Evolutionary conservation across 176 grass and related monocot species (phyloP), one percentile per base, ranked within the genome.

Genomic region (Phyllostachys edulis): DNA sequence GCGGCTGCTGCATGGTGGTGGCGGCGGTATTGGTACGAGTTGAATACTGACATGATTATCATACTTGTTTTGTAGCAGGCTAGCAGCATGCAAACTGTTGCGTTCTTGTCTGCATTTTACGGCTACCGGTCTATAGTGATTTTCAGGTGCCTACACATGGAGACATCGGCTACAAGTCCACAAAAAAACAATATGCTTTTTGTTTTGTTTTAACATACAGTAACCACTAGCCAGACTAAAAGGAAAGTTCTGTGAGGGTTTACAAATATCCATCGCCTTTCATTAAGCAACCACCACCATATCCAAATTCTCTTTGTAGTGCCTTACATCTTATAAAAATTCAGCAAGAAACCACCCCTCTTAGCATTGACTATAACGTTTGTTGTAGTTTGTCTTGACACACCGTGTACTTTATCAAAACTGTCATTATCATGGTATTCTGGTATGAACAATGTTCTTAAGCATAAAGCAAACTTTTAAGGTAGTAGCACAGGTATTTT

Each of bases 391-490:
- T 23, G 23, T 14, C 60, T 27, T 14, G 59, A 62, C 23, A 62
- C 10, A 14, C 34, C 6, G 24, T 62, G 7, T 20, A 37, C n/a
- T 66, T 51, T 54, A 17, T 52, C 37, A 45, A 45, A 69, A 15
- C 36, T 42, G 23, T 24, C 80, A 38, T 7, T 67, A 4, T 55
- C 36, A 67, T 10, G 47, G 17, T 66, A 42, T 16, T 27, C 42
- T 2, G 9, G 57, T 62, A 5, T 59, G 11, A 74, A 54, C 71
- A 49, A 76, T 61, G 52, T 45, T 57, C 37, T 57, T 11, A 46
- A 69, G 45, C 47, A 51, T 47, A 78, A 83, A 74, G 56, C 41
- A 21, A 73, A 17, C 42, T n/a, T 83, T 51, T 23, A 63, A 37
- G 57, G 40, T 62, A 61, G 24, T 39, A 20, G 32, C 40, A 11